A percentile compares a stretch with the other conserved stretches of the same genome.
Evolutionary conservation across 129 eudicot genomes (phyloP).

Genomic region (Artemisia tridentata): DNA sequence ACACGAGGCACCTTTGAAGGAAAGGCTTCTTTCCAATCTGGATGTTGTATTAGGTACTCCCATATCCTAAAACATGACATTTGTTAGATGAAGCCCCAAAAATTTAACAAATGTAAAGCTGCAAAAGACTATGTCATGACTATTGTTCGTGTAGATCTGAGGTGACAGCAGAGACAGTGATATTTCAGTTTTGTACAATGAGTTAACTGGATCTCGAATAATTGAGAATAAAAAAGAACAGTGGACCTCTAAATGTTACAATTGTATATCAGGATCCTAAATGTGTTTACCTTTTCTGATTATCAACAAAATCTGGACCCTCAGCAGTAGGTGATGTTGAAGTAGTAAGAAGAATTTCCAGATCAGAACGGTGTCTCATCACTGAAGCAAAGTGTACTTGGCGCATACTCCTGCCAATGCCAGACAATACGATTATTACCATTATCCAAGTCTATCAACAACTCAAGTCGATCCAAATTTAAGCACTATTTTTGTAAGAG

Average conservation of each 20-base stretch:
- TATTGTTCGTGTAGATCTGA: no score
- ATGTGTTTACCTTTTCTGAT: conserved; percentile 57
- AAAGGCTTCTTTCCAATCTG: conserved; percentile 60
- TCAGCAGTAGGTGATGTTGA: conserved; percentile 92
- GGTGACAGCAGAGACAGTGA: no score
- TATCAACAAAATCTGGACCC: conserved; percentile 76
- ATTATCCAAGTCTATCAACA: neutral
- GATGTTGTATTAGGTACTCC: conserved; percentile 65
- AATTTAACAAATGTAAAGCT: neutral
- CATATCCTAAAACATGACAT: conserved; percentile 45
- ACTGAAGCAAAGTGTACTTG: conserved; percentile 36
- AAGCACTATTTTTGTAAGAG: neutral
- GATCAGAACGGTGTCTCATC: conserved; percentile 53
- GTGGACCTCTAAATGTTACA: neutral
- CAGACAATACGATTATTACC: neutral
- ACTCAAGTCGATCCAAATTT: neutral
- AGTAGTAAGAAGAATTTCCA: conserved; percentile 59
- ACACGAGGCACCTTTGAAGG: conserved; percentile 54
- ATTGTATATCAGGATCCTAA: neutral
- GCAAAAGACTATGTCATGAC: no score
- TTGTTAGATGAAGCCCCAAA: neutral
- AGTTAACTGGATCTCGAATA: no score
- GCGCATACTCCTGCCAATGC: conserved; percentile 46
- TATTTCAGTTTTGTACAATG: no score
- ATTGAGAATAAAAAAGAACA: neutral